Conservation (phyloP, 108 stramenopile genomes). For the Skeletonema menzelii region DNA sequence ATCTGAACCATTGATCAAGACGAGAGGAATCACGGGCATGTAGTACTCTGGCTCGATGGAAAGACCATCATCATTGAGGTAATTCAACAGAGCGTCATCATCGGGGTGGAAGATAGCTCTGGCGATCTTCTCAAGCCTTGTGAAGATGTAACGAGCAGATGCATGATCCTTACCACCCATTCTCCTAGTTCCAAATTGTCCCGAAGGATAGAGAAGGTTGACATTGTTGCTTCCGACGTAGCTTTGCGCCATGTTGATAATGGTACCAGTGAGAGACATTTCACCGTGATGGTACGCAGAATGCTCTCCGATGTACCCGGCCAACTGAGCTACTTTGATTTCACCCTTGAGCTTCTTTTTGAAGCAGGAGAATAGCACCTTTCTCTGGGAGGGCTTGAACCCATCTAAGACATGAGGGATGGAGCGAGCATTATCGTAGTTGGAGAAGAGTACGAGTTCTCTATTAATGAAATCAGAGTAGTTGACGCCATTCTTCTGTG, state of each 20-base stretch:
- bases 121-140: slow-evolving; percentile 86
- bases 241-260: slow-evolving; percentile 91
- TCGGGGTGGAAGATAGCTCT: slow-evolving; percentile 93
- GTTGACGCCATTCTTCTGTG: slow-evolving; percentile 50
- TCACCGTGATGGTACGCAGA: slow-evolving; percentile 98
- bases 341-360: slow-evolving; percentile 93
- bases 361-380: slow-evolving; percentile 95
- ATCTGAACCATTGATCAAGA: slow-evolving; percentile 76
- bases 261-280: slow-evolving; percentile 86
- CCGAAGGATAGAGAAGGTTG: slow-evolving; percentile 89
- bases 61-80: slow-evolving; percentile 92
- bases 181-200: slow-evolving; percentile 95
- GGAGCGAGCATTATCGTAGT: slow-evolving; percentile 91
- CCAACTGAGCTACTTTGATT: slow-evolving; percentile 94
- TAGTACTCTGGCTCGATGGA: slow-evolving; percentile 93
- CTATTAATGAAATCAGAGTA: slow-evolving; percentile 92
- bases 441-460: slow-evolving; percentile 93
- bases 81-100: slow-evolving; percentile 89
- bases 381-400: slow-evolving; percentile 96
- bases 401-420: slow-evolving; percentile 93
- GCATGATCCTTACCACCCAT: slow-evolving; percentile 94
- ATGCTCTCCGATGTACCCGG: slow-evolving; percentile 86
- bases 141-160: slow-evolving; percentile 96
- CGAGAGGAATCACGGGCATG: slow-evolving; percentile 85
- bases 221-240: slow-evolving; percentile 95